phyloP scores from a whole-genome alignment of 495 filamentous ascomycete genomes.

The Usnea hakonensis region DNA sequence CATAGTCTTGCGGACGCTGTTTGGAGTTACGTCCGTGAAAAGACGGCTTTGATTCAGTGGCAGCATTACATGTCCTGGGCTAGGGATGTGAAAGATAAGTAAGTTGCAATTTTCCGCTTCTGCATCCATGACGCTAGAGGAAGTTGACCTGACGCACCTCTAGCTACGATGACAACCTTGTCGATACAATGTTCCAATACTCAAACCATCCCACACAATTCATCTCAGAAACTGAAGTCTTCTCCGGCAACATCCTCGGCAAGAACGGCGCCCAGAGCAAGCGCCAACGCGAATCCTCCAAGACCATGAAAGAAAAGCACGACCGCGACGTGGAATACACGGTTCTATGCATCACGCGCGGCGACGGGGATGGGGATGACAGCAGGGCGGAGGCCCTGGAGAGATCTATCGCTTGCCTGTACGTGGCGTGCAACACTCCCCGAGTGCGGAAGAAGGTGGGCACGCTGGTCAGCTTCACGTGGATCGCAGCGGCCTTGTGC shows the following conservation, averaged over 20 bases:
- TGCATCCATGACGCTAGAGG: background rate
- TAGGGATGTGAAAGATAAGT: constrained; percentile 47
- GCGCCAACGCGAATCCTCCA: constrained; percentile 55
- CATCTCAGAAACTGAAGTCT: constrained; percentile 68
- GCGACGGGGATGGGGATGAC: constrained; percentile 29
- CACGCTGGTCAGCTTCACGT: constrained; percentile 39
- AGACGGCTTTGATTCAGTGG: constrained; percentile 38
- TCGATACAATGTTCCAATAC: constrained; percentile 47
- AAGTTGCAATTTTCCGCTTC: constrained; percentile 21
- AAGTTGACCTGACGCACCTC: constrained; percentile 1
- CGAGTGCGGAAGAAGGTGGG: constrained; percentile 22
- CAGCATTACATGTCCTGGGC: constrained; percentile 35
- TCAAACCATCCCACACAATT: constrained; percentile 48
- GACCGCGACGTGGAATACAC: constrained; percentile 39
- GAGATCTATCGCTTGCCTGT: constrained; percentile 44
- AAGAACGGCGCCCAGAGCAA: constrained; percentile 49
- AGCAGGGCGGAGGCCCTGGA: constrained; percentile 36
- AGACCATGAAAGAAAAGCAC: constrained; percentile 55
- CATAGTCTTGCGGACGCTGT: constrained; percentile 26
- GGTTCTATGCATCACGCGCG: constrained; percentile 38
- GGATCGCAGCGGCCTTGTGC: constrained; percentile 38
- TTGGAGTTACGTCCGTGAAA: constrained; percentile 36
- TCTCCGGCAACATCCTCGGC: constrained; percentile 64
- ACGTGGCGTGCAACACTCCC: constrained; percentile 28
- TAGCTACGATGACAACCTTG: constrained; percentile 61